phyloP scores from a whole-genome alignment of 768 basidiomycete species.

The Naganishia kalamii region DNA sequence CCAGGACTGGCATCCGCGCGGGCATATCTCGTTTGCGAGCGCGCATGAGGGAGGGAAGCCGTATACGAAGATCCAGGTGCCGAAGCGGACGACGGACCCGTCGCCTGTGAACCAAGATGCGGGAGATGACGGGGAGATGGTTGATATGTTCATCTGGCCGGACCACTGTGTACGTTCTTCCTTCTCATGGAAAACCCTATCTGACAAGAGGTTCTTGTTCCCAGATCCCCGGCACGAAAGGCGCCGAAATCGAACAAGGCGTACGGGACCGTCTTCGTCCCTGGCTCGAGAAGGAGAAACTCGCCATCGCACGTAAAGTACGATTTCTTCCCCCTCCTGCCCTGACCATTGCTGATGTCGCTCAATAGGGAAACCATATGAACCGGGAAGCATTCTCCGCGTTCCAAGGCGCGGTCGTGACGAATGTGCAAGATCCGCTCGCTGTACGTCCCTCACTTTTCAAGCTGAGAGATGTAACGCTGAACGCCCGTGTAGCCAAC shows the following conservation, averaged over 20 bases:
- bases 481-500: not conserved
- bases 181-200: not conserved
- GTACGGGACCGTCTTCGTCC: constrained; percentile 53
- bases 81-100: constrained; percentile 22
- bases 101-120: not conserved
- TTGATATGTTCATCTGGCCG: constrained; percentile 68
- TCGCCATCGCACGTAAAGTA: constrained; percentile 43
- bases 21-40: not conserved
- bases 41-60: constrained; percentile 39
- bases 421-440: not conserved
- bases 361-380: constrained; percentile 49
- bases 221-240: constrained; percentile 52
- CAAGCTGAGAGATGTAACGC: no score
- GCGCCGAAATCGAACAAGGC: constrained; percentile 59
- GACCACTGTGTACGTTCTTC: constrained; percentile 57
- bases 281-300: constrained; percentile 28
- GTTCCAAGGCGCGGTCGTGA: constrained; percentile 7
- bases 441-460: not conserved
- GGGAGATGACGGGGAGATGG: constrained; percentile 50
- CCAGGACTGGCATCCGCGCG: constrained; percentile 23
- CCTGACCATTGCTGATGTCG: not conserved
- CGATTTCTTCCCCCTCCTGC: not conserved
- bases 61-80: constrained; percentile 49
- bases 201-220: constrained; percentile 2
- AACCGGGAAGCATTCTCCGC: constrained; percentile 17